phyloP scores from a whole-genome alignment of 495 filamentous ascomycete species.

The Daldinia bambusicola region DNA sequence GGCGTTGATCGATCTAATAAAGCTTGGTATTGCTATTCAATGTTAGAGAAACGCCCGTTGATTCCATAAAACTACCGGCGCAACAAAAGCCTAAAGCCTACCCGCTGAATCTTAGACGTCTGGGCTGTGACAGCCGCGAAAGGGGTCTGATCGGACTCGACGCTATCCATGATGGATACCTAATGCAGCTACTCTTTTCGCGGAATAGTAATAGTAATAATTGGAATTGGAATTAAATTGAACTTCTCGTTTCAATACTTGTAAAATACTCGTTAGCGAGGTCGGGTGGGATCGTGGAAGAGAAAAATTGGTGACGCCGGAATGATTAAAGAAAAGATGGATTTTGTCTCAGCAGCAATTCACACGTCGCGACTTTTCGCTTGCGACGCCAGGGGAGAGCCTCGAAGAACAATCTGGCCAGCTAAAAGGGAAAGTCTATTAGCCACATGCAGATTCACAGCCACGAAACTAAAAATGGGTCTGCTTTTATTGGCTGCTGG shows the following conservation, averaged over 20 bases:
- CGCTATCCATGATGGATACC: constrained; percentile 71
- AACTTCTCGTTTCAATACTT: not conserved
- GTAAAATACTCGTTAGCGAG: not conserved
- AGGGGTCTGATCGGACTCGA: constrained; percentile 83
- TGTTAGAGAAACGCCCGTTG: constrained; percentile 11
- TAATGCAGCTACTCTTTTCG: constrained; percentile 1
- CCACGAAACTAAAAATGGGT: constrained; percentile 12
- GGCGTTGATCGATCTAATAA: constrained; percentile 93
- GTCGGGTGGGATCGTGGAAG: constrained; percentile 15
- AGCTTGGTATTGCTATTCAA: constrained; percentile 87
- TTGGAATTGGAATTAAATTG: not conserved
- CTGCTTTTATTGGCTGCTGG: constrained; percentile 5
- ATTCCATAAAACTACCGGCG: constrained; percentile 4
- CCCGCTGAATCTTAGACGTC: constrained; percentile 68
- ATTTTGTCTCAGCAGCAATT: constrained; percentile 24
- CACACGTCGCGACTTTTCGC: constrained; percentile 43
- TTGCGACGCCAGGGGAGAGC: constrained; percentile 33
- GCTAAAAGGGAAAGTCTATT: constrained; percentile 19
- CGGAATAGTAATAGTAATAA: not conserved
- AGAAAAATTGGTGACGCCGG: constrained; percentile 33
- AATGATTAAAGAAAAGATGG: constrained; percentile 17
- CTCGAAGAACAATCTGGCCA: constrained; percentile 23
- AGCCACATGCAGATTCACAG: constrained; percentile 34
- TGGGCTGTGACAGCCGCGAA: constrained; percentile 87
- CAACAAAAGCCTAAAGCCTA: constrained; percentile 46